A percentile compares a stretch with the other conserved stretches of the same genome.
phyloP scores from a whole-genome alignment of 2,329 filamentous ascomycete species.

The Pseudonectria buxi region DNA sequence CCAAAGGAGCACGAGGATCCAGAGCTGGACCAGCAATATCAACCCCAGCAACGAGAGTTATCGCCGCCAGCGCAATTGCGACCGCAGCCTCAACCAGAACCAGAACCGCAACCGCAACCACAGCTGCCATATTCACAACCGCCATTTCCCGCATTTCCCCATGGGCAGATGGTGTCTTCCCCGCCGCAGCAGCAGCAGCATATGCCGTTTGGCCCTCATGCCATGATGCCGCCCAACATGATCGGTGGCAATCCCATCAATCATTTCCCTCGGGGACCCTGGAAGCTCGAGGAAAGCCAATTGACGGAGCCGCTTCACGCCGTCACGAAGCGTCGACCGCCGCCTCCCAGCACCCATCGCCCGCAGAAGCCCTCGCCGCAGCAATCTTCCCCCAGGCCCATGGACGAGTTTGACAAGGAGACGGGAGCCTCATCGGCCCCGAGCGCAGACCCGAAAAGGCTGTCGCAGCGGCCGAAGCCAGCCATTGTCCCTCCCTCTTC shows the following conservation, averaged over 20 bases:
- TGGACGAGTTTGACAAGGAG: slow-evolving; percentile 34
- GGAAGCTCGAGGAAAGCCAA: slow-evolving; percentile 50
- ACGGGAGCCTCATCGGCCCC: slow-evolving; percentile 29
- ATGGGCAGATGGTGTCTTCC: slow-evolving; percentile 3
- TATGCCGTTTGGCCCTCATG: slow-evolving; percentile 6
- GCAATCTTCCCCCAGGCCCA: too few species aligned
- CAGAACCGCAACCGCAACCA: slow-evolving; percentile 1
- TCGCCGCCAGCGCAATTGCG: too few species aligned
- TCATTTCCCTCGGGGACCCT: slow-evolving; percentile 38
- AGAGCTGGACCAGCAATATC: too few species aligned
- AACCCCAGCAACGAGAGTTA: too few species aligned
- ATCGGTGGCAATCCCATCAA: slow-evolving; percentile 30
- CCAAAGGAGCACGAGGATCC: too few species aligned
- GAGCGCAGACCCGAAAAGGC: slow-evolving; percentile 6
- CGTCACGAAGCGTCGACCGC: slow-evolving; percentile 26
- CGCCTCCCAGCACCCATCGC: slow-evolving; percentile 21
- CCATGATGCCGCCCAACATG: slow-evolving; percentile 17
- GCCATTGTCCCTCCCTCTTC: slow-evolving; percentile 44
- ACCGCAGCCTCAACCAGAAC: slow-evolving; percentile 1
- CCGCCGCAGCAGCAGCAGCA: slow-evolving; percentile 11
- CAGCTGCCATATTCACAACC: slow-evolving; percentile 6
- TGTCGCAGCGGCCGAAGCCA: slow-evolving; percentile 19
- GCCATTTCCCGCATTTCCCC: slow-evolving; percentile 14
- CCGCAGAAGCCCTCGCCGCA: slow-evolving; percentile 16
- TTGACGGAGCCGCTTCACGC: slow-evolving; percentile 42